Base-by-base conservation (phyloP, 2,329 filamentous ascomycete genomes). In the Fusarium sulawesiense region DNA sequence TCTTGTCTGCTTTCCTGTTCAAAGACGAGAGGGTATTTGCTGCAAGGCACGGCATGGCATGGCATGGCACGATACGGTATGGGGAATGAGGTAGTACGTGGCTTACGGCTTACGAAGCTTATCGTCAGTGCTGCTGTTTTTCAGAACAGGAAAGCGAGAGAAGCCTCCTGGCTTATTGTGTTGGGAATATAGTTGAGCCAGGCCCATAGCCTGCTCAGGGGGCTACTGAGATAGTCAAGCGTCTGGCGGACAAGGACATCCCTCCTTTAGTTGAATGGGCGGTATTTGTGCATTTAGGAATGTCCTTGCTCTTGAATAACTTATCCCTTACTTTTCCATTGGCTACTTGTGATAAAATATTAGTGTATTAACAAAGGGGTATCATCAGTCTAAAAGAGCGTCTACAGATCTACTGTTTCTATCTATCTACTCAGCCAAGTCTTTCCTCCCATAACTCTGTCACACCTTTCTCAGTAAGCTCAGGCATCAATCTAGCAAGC, bases 401-500 rank as follows among this genome's bases (percentile, higher is more conserved):
- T 56, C 42, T 60, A 62, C 49, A 51, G 25, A 49, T 53, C 40
- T 64, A 51, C 49, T 51, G 34, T 21, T 27, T 27, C 23, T 51
- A 41, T 41, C 23, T 41, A 41, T 51, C 32, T 60, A 47, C 60
- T 71, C 62, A 76, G 46, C 80, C 80, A 49, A 94, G 83, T 75
- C 93, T 86, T 80, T 94, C 92, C 68, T 89, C 90, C 87, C 92
- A 88, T 59, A 97, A 80, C 75, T 93, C 92, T 58, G 85, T 84
- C 30, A 93, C 87, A 40, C 89, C 89, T 77, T 88, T 89, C 74
- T 93, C 91, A 56, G 86, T 86, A 74, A 98, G 79, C 81, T 99
- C 96, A 7, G 96, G 96, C 76, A 97, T 88, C 66, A 98, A 80
- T 70, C 91, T 89, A 60, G 93, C 87, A n/a, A 98, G 83, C 4